Conservation (phyloP, 2,329 filamentous ascomycete species). For the Trichoderma pleuroti region DNA sequence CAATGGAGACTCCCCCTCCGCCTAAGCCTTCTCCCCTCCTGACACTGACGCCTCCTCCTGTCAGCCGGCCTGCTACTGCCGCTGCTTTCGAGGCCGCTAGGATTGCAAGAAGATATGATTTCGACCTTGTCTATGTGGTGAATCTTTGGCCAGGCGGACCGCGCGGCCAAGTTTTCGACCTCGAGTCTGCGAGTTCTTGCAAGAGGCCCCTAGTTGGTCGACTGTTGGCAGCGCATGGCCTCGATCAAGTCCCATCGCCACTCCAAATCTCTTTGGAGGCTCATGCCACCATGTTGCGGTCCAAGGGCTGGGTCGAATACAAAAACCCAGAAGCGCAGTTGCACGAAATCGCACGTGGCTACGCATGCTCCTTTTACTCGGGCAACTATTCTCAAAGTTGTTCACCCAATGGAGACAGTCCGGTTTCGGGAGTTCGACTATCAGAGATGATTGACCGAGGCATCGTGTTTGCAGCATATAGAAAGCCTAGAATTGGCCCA, state of each 20-base stretch:
- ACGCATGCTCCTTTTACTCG: conserved; percentile 52
- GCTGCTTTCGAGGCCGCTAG: conserved; percentile 54
- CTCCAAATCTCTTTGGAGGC: conserved; percentile 50
- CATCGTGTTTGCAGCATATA: conserved; percentile 55
- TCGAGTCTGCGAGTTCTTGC: conserved; percentile 18
- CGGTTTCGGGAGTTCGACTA: conserved; percentile 25
- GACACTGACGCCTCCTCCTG: conserved; percentile 44
- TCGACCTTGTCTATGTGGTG: conserved; percentile 57
- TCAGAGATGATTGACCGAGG: conserved; percentile 43
- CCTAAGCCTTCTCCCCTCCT: conserved; percentile 35
- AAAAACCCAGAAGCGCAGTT: conserved; percentile 40
- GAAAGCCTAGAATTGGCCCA: conserved; percentile 42
- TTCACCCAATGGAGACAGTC: conserved; percentile 27
- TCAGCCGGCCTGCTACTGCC: conserved; percentile 42
- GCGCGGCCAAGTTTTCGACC: conserved; percentile 14
- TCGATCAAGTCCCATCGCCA: conserved; percentile 48
- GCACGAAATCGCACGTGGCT: conserved; percentile 50
- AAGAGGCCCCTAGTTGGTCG: conserved; percentile 42
- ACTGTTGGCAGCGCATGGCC: conserved; percentile 53
- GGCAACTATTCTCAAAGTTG: conserved; percentile 34
- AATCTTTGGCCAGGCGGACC: conserved; percentile 50
- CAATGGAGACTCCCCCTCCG: conserved; percentile 25
- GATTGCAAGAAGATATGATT: conserved; percentile 54
- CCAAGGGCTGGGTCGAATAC: conserved; percentile 52
- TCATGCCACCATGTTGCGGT: conserved; percentile 49